A percentile compares a stretch with the other conserved stretches of the same genome.
Conservation (phyloP, 2,329 filamentous ascomycete species). For the Huntiella savannae region DNA sequence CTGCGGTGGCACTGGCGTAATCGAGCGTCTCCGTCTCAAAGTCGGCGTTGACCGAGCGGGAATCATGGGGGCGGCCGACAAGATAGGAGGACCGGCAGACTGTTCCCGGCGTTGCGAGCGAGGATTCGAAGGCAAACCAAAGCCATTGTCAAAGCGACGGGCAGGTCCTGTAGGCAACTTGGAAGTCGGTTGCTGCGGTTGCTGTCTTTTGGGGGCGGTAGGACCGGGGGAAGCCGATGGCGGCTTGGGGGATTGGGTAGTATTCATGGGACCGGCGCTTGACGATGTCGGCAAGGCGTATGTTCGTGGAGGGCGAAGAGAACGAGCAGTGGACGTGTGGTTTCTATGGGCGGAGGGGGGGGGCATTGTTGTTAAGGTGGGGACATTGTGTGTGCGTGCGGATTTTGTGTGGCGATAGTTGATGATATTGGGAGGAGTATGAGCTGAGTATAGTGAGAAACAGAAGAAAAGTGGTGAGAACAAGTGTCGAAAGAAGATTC, state of each 20-base stretch:
- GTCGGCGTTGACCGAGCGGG: background rate
- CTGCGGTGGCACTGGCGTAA: conserved; percentile 1
- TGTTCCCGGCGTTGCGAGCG: background rate
- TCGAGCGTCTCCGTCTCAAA: conserved; percentile 1
- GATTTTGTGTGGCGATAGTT: background rate
- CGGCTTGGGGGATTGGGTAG: too few relatives aligned
- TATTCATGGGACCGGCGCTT: too few relatives aligned
- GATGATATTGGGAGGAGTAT: background rate
- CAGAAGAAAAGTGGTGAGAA: conserved; percentile 1
- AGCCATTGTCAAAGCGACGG: background rate
- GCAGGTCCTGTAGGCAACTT: background rate
- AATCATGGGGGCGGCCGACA: background rate
- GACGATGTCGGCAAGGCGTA: background rate
- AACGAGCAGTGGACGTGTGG: conserved; percentile 4
- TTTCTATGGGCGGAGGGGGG: conserved; percentile 6
- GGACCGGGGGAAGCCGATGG: too few relatives aligned
- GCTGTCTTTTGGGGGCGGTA: background rate
- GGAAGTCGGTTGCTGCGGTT: background rate
- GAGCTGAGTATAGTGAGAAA: background rate
- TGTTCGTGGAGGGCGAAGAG: background rate
- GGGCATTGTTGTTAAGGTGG: conserved; percentile 1
- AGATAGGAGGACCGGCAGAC: too few relatives aligned
- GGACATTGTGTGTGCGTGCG: background rate
- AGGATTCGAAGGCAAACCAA: conserved; percentile 4
- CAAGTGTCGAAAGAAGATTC: background rate